Evolutionary conservation across 345 rosid species (phyloP), one percentile per base, ranked within the genome.

Genomic region (Combretum micranthum): DNA sequence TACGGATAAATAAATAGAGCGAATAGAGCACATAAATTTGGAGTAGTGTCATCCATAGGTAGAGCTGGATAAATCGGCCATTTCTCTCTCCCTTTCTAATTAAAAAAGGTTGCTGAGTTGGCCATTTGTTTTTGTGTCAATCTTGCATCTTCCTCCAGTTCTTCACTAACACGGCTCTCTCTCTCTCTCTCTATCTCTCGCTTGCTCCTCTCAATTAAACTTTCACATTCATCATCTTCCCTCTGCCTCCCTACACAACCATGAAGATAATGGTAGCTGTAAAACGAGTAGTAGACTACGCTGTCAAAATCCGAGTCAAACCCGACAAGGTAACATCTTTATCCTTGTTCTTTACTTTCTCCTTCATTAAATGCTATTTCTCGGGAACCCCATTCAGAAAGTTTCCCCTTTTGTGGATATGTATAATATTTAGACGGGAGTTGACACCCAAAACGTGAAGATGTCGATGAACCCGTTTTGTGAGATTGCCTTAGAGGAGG

Each of bases 381-480:
- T 52, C 48, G 19, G 21, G 20, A 20, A 12, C 32, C 47, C 15
- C 60, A 19, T 12, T 15, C 9, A 9, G 10, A 11, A 32, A 1
- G 5, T 32, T 32, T 32, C 12, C 54, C 7, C 0, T 44, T 49
- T 42, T 39, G 1, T 19, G 26, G 3, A 20, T 15, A 5, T 16
- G 20, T 19, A 14, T 22, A 42, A 39, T 57, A 10, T 43, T 39
- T 73, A 91, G 96, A 92, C 73, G 11, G 98, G 95, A 15, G 90
- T 92, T 56, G 93, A 92, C 77, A 92, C 97, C 54, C 77, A 78
- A 53, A 92, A 86, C 66, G 93, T 92, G 65, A 92, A 88, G 80
- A 88, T 92, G 98, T 92, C 98, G 49, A 92, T 92, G 93, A 92
- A 92, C 62, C 98, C 97, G 4, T 92, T 92, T 67, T 92, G 98